Evolutionary conservation across 2,329 filamentous ascomycete genomes (phyloP).

Genomic region (Arachnomyces sp.): DNA sequence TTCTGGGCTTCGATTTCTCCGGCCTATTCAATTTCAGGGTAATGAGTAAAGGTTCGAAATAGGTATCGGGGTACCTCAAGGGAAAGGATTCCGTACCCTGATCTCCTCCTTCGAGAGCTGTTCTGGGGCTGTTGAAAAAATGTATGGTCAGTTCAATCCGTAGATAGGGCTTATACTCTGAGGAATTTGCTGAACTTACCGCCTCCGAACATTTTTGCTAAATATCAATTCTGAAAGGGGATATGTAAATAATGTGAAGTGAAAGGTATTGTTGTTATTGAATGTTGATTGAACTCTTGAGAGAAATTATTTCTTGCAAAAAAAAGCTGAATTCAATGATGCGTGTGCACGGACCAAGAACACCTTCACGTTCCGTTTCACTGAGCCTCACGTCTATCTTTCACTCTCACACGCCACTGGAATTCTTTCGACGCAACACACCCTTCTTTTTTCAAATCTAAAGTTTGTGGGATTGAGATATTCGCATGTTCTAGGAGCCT

Average conservation of each 20-base stretch:
- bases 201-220: conserved; percentile 17
- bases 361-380: too few relatives aligned
- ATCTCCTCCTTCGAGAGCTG: conserved; percentile 41
- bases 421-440: too few relatives aligned
- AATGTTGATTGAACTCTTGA: background rate
- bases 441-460: too few relatives aligned
- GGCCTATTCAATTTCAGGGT: conserved; percentile 21
- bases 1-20: conserved; percentile 48
- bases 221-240: too few relatives aligned
- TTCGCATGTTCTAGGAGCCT: too few relatives aligned
- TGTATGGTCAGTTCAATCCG: background rate
- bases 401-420: too few relatives aligned
- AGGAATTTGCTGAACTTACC: conserved; percentile 8
- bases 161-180: background rate
- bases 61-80: background rate
- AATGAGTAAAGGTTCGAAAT: background rate
- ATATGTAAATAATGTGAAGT: too few relatives aligned
- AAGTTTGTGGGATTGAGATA: background rate
- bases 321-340: background rate
- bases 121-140: conserved; percentile 28
- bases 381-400: too few relatives aligned
- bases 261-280: too few relatives aligned
- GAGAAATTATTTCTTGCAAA: conserved; percentile 1
- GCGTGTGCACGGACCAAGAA: conserved; percentile 2
- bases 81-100: conserved; percentile 23